phyloP scores from a whole-genome alignment of 495 filamentous ascomycete genomes.

The Daldinia decipiens region DNA sequence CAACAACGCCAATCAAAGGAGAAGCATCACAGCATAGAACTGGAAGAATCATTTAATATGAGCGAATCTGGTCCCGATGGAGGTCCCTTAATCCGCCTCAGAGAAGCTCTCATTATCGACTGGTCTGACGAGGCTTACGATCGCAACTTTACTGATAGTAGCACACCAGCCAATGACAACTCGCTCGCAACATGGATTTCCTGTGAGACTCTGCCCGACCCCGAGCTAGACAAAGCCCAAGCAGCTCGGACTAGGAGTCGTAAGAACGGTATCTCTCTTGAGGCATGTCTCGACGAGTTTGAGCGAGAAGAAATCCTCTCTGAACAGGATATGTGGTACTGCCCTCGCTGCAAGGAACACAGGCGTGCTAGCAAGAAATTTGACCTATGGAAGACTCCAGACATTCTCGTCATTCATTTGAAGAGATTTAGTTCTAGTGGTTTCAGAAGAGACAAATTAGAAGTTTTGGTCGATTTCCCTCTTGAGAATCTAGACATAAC shows the following conservation, averaged over 20 bases:
- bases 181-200: slow-evolving; percentile 60
- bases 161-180: slow-evolving; percentile 26
- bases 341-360: slow-evolving; percentile 92
- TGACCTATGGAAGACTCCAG: slow-evolving; percentile 94
- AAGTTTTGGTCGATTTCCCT: slow-evolving; percentile 91
- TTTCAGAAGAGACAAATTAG: slow-evolving; percentile 84
- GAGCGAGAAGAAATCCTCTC: slow-evolving; percentile 92
- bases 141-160: slow-evolving; percentile 70
- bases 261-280: slow-evolving; percentile 81
- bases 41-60: slow-evolving; percentile 34
- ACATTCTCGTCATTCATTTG: slow-evolving; percentile 92
- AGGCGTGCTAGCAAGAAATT: slow-evolving; percentile 93
- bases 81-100: slow-evolving; percentile 74
- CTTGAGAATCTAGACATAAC: slow-evolving; percentile 86
- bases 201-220: slow-evolving; percentile 68
- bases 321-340: slow-evolving; percentile 96
- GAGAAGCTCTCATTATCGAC: slow-evolving; percentile 86
- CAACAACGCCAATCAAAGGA: slow-evolving; percentile 46
- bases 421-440: slow-evolving; percentile 90
- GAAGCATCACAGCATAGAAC: slow-evolving; percentile 25
- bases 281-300: slow-evolving; percentile 93
- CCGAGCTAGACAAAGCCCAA: slow-evolving; percentile 70
- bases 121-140: slow-evolving; percentile 77
- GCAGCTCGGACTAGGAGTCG: slow-evolving; percentile 67
- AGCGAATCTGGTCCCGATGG: slow-evolving; percentile 51